Base-by-base conservation (phyloP, 2,329 filamentous ascomycete genomes). In the Xylariaceae sp. region DNA sequence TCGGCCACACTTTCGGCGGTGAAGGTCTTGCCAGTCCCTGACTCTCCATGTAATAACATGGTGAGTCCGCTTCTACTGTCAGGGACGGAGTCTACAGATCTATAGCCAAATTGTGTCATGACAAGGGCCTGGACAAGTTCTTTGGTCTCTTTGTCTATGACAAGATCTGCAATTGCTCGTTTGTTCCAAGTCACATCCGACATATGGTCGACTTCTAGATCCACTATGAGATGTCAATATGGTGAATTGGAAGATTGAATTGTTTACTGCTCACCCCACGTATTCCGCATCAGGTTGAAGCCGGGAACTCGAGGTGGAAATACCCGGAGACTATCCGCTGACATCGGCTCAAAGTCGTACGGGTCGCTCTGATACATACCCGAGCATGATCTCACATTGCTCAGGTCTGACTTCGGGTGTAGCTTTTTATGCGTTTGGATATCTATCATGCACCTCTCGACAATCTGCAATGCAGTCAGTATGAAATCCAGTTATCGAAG, bases 1-100 rank as follows among this genome's bases (percentile, higher is more conserved):
- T 59, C 59, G 4, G 59, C 59, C 1, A 61, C 59, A 34, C 59
- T 59, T n/a, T 58, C 59, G 13, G 59, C 59, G 6, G 56, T 59
- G 2, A 61, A 23, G 1, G 59, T 59, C 9, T 61, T 61, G 15
- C 59, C 59, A 4, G 56, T 61, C 0, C 59, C 59, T 0, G 59
- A 53, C 6, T 50, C n/a, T 1, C 60, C 54, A 18, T 61, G 59
- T 9, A 61, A 8, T 6, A 61, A 18, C 2, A 61, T 8, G 3
- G 56, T 59, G 2, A 61, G 45, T 0, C 56, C 59, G 9, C 55
- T 59, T 3, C 59, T 53, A 30, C 59, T 61, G n/a, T 53, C 59
- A 13, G 48, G n/a, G 11, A 60, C 52, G 2, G 58, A 17, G 18
- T 55, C 59, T 11, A 52, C 23, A 34, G 37, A 42, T 4, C 44